Conservation (phyloP, 1,284 basidiomycete genomes). For the Fomitopsis betulina region DNA sequence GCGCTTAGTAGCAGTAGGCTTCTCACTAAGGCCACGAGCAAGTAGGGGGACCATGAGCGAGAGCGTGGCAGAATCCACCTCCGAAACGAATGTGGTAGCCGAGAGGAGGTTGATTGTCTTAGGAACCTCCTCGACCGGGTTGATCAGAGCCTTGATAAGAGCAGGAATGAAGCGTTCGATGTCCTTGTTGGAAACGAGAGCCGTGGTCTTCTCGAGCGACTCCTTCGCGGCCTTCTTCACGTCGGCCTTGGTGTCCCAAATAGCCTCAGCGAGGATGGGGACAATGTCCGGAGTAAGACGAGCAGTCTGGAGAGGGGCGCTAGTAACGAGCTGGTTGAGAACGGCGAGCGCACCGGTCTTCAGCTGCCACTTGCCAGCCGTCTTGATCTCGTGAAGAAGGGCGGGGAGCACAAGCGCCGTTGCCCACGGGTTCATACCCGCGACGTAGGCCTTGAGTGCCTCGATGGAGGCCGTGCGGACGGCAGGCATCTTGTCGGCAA, state of each 20-base stretch:
- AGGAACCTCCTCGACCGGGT: constrained; percentile 99
- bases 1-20: constrained; percentile 93
- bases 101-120: constrained; percentile 95
- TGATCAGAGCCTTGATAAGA: constrained; percentile 95
- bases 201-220: constrained; percentile 90
- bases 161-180: constrained; percentile 98
- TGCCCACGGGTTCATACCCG: constrained; percentile 90
- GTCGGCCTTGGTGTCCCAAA: constrained; percentile 99
- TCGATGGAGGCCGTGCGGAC: constrained; percentile 83
- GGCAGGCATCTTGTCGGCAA: constrained; percentile 89
- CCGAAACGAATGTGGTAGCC: constrained; percentile 99
- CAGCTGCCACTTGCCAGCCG: constrained; percentile 98
- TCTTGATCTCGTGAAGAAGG: constrained; percentile 92
- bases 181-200: constrained; percentile 98
- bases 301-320: constrained; percentile 83
- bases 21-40: constrained; percentile 93
- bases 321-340: constrained; percentile 88
- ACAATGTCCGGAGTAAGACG: constrained; percentile 95
- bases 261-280: constrained; percentile 92
- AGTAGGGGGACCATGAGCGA: constrained; percentile 99
- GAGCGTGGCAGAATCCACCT: constrained; percentile 98
- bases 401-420: constrained; percentile 82
- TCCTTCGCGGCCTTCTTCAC: constrained; percentile 99
- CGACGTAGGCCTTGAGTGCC: constrained; percentile 78
- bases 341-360: constrained; percentile 88